Evolutionary conservation across 768 basidiomycete species (phyloP).

Genomic region (Phaeotremella skinneri): DNA sequence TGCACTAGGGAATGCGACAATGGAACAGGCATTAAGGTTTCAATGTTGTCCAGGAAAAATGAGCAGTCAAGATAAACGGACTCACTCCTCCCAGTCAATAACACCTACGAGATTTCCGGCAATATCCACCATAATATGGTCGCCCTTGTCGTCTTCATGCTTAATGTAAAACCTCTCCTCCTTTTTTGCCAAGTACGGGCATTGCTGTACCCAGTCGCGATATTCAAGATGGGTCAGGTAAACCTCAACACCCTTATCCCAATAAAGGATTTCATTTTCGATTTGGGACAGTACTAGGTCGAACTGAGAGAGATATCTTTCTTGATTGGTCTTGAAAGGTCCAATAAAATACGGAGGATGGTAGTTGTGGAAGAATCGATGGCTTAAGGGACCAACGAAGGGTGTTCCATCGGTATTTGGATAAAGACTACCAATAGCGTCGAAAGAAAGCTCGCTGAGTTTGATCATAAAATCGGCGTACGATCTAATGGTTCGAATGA

Average conservation of each 20-base stretch:
- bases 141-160: slow-evolving; percentile 36
- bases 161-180: slow-evolving; percentile 20
- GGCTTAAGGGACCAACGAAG: slow-evolving; percentile 7
- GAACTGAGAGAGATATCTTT: slow-evolving; percentile 17
- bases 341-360: slow-evolving; percentile 15
- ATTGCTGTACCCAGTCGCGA: slow-evolving; percentile 4
- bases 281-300: slow-evolving; percentile 5
- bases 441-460: neutral
- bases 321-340: slow-evolving; percentile 15
- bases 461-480: neutral
- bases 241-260: neutral
- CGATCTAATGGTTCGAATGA: slow-evolving; percentile 1
- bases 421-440: slow-evolving; percentile 6
- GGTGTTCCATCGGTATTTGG: neutral
- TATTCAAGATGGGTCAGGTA: slow-evolving; percentile 13
- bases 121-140: slow-evolving; percentile 40
- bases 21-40: no score
- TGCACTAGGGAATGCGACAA: no score
- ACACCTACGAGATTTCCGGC: slow-evolving; percentile 30
- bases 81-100: slow-evolving; percentile 49
- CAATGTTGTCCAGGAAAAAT: no score
- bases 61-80: neutral
- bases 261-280: neutral
- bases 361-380: neutral
- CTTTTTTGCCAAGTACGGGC: slow-evolving; percentile 3